phyloP scores from a whole-genome alignment of 2,329 filamentous ascomycete species.

The Colletotrichum truncatum region DNA sequence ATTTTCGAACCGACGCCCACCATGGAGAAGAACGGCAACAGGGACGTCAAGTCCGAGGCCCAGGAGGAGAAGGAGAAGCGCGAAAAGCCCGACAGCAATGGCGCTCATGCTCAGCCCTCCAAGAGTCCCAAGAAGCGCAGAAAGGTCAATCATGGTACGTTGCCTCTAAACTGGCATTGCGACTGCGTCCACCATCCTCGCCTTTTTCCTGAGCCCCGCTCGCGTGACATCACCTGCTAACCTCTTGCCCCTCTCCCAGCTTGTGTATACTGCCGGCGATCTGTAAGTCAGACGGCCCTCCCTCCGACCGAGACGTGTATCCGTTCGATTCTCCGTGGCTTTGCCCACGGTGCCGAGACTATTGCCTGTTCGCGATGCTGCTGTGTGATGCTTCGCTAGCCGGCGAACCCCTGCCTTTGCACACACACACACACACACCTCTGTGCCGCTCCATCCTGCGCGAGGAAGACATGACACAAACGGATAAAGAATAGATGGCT shows the following conservation, averaged over 20 bases:
- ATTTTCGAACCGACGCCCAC: conserved; percentile 33
- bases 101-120: conserved; percentile 36
- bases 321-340: not conserved
- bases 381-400: conserved; percentile 25
- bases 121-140: conserved; percentile 83
- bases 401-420: conserved; percentile 16
- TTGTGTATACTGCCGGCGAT: conserved; percentile 89
- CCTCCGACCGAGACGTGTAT: conserved; percentile 37
- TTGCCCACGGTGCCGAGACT: conserved; percentile 10
- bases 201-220: conserved; percentile 23
- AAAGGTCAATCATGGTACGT: conserved; percentile 89
- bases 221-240: conserved; percentile 32
- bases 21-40: conserved; percentile 46
- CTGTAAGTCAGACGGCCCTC: conserved; percentile 70
- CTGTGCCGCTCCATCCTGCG: not conserved
- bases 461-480: not conserved
- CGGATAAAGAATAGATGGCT: conserved; percentile 45
- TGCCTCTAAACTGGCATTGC: conserved; percentile 34
- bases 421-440: too few relatives aligned
- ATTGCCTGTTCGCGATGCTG: conserved; percentile 11
- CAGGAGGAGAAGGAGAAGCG: conserved; percentile 40
- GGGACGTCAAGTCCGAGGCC: conserved; percentile 49
- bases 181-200: conserved; percentile 26
- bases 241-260: conserved; percentile 63
- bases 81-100: conserved; percentile 38